These are phyloP conservation scores for Fusarium palustre DNA, from an alignment of 2,329 filamentous ascomycete genomes.

Conservation along the genomic window DNA sequence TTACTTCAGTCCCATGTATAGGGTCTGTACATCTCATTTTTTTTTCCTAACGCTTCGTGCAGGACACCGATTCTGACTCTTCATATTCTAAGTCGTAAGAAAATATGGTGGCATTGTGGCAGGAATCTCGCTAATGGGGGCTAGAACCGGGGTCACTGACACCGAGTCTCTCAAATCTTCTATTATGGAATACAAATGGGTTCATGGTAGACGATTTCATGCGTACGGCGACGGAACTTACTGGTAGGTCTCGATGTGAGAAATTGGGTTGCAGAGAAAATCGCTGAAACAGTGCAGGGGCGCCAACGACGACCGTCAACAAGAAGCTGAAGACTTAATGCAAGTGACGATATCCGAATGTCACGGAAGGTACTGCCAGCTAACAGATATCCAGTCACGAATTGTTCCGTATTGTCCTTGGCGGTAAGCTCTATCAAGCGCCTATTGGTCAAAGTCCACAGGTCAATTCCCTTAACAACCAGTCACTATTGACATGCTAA, in stretches of 20 bases:
- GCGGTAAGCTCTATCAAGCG: slow-evolving; percentile 24
- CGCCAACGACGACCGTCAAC: slow-evolving; percentile 29
- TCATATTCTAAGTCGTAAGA: slow-evolving; percentile 25
- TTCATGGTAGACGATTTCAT: slow-evolving; percentile 25
- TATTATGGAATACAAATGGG: slow-evolving; percentile 33
- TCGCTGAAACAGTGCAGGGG: slow-evolving; percentile 2
- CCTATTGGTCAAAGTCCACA: slow-evolving; percentile 24
- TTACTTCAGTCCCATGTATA: not conserved
- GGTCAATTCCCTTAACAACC: not conserved
- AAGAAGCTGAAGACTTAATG: slow-evolving; percentile 36
- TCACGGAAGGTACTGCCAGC: not conserved
- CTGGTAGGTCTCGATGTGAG: not conserved
- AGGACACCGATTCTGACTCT: slow-evolving; percentile 30
- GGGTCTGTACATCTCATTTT: not conserved
- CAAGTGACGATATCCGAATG: not conserved
- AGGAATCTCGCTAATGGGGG: not conserved
- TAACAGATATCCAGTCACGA: slow-evolving; percentile 8
- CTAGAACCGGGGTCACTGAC: slow-evolving; percentile 17
- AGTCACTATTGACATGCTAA: not conserved
- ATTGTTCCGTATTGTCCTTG: slow-evolving; percentile 20
- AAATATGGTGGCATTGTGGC: too few species aligned
- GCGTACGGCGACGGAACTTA: slow-evolving; percentile 30
- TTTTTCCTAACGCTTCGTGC: slow-evolving; percentile 3
- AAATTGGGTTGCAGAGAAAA: rapidly evolving
- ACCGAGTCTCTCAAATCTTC: slow-evolving; percentile 27